phyloP scores from a whole-genome alignment of 1,139 yeast species.

The Pichia sp. region DNA sequence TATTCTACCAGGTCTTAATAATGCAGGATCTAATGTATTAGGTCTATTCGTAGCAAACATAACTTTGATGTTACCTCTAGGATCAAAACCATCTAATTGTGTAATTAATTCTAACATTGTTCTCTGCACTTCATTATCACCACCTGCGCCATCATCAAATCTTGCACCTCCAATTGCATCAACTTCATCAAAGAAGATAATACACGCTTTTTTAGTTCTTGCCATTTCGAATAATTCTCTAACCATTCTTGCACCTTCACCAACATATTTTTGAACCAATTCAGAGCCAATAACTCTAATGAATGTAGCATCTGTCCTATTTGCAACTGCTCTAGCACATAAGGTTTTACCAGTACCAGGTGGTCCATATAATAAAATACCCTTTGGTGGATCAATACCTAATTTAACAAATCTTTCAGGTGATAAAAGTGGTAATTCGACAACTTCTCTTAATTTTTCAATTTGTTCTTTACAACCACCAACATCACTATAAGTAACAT shows the following conservation, averaged over 20 bases:
- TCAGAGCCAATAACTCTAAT: slow-evolving; percentile 97
- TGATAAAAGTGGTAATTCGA: slow-evolving; percentile 85
- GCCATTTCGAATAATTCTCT: slow-evolving; percentile 98
- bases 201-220: slow-evolving; percentile 93
- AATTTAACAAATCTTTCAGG: slow-evolving; percentile 95
- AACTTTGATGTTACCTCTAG: slow-evolving; percentile 96
- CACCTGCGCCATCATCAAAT: slow-evolving; percentile 99
- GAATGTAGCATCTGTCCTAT: slow-evolving; percentile 96
- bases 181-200: slow-evolving; percentile 91
- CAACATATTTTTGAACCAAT: slow-evolving; percentile 94
- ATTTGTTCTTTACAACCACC: slow-evolving; percentile 98
- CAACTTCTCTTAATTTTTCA: slow-evolving; percentile 94
- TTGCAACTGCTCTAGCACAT: slow-evolving; percentile 98
- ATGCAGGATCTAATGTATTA: slow-evolving; percentile 94
- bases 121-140: slow-evolving; percentile 97
- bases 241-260: slow-evolving; percentile 99
- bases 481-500: slow-evolving; percentile 82
- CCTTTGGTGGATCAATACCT: slow-evolving; percentile 98
- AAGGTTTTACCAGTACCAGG: slow-evolving; percentile 98
- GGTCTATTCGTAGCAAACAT: slow-evolving; percentile 99
- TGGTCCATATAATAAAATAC: slow-evolving; percentile 91
- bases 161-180: slow-evolving; percentile 99
- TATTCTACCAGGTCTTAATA: slow-evolving; percentile 95
- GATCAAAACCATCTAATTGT: slow-evolving; percentile 95
- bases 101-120: slow-evolving; percentile 97